A percentile compares a stretch with the other conserved stretches of the same genome.
Conservation (phyloP, 1,284 basidiomycete genomes). For the Chiua sp. region DNA sequence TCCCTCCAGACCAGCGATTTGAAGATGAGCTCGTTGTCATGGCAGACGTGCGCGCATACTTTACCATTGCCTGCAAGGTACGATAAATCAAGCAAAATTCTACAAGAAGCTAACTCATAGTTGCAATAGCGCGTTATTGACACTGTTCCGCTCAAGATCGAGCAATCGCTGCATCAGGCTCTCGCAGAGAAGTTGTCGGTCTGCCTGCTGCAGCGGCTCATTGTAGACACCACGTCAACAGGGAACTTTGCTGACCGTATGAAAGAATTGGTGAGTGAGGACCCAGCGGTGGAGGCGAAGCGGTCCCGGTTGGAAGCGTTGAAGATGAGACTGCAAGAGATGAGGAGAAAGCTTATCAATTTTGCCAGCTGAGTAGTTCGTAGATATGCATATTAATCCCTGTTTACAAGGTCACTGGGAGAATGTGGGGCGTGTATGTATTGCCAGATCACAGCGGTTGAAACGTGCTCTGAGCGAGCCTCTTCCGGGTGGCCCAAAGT, state of each 20-base stretch:
- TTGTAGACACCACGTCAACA: slow-evolving; percentile 19
- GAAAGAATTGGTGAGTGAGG: slow-evolving; percentile 48
- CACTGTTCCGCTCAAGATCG: slow-evolving; percentile 54
- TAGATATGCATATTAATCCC: background rate
- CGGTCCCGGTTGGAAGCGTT: slow-evolving; percentile 39
- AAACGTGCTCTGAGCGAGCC: too few relatives aligned
- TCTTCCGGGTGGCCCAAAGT: too few relatives aligned
- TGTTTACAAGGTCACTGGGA: too few relatives aligned
- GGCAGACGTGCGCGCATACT: slow-evolving; percentile 58
- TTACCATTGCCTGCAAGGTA: slow-evolving; percentile 54
- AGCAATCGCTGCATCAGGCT: slow-evolving; percentile 51
- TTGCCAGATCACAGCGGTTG: too few relatives aligned
- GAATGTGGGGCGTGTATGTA: too few relatives aligned
- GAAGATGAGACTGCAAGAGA: slow-evolving; percentile 39
- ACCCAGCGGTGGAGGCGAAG: slow-evolving; percentile 39
- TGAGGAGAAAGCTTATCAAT: slow-evolving; percentile 38
- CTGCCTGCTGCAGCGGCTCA: slow-evolving; percentile 46
- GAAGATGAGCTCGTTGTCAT: slow-evolving; percentile 52
- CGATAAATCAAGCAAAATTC: background rate
- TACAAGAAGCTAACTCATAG: background rate
- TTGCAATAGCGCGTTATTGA: slow-evolving; percentile 57
- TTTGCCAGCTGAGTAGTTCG: slow-evolving; percentile 22
- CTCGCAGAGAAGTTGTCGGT: slow-evolving; percentile 44
- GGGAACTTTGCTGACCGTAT: slow-evolving; percentile 32
- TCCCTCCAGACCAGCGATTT: slow-evolving; percentile 26